These are phyloP conservation scores for Sporothrix inflata DNA, from an alignment of 2,329 filamentous ascomycete species.

Conservation along the genomic window DNA sequence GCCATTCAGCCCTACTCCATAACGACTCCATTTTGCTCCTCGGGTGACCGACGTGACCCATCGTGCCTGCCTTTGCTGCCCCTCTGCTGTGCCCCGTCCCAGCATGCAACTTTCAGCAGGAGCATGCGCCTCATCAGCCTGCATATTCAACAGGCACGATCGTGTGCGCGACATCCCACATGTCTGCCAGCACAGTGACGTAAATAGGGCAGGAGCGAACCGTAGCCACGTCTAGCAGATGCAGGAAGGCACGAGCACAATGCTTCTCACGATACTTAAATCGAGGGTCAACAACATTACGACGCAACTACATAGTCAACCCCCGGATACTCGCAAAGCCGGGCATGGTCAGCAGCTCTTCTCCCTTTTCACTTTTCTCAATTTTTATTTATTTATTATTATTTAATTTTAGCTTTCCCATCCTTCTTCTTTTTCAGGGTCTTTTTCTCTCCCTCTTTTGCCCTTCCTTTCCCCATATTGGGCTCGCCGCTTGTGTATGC, in stretches of 20 bases:
- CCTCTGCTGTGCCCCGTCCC: conserved; percentile 1
- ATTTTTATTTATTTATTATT: too few relatives aligned
- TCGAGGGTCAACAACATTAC: neutral
- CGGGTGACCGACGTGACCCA: conserved; percentile 2
- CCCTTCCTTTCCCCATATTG: neutral
- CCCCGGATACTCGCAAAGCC: neutral
- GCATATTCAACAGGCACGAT: conserved; percentile 7
- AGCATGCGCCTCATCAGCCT: neutral
- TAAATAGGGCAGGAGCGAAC: neutral
- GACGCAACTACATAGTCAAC: neutral
- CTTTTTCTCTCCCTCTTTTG: neutral
- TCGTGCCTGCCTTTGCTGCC: neutral
- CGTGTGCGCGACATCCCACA: conserved; percentile 9
- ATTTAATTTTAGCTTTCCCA: neutral
- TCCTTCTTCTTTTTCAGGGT: neutral
- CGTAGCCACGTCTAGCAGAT: neutral
- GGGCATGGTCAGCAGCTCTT: neutral
- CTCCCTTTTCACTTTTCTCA: too few relatives aligned
- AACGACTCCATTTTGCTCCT: neutral
- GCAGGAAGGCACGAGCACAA: neutral
- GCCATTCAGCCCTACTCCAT: conserved; percentile 15
- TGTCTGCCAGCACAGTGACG: neutral
- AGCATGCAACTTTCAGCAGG: neutral
- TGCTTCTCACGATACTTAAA: neutral
- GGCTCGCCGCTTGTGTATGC: conserved; percentile 1